A percentile compares a stretch with the other conserved stretches of the same genome.
These are phyloP conservation scores for Myriosclerotinia duriaeana DNA, from an alignment of 2,329 filamentous ascomycete species.

Conservation along the genomic window DNA sequence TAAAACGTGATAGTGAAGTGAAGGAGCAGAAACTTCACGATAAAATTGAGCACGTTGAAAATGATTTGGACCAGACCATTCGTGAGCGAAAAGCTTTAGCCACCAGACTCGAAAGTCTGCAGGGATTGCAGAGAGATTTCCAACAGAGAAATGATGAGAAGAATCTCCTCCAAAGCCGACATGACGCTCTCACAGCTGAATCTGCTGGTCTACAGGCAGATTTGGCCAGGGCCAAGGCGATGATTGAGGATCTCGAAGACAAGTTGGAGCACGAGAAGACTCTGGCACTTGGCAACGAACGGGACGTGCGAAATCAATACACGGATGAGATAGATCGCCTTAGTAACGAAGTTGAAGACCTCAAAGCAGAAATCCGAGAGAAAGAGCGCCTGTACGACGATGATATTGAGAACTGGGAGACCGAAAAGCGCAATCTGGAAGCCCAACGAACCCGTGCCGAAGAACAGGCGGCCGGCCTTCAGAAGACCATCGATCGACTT, in stretches of 20 bases:
- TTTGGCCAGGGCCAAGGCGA: conserved; percentile 48
- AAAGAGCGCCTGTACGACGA: conserved; percentile 70
- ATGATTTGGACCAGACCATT: conserved; percentile 43
- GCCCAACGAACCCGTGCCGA: conserved; percentile 65
- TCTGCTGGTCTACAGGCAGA: conserved; percentile 67
- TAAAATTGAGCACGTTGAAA: conserved; percentile 45
- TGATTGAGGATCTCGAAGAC: conserved; percentile 49
- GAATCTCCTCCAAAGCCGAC: conserved; percentile 64
- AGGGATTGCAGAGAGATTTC: conserved; percentile 59
- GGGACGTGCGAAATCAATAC: conserved; percentile 56
- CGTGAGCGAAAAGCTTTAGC: conserved; percentile 29
- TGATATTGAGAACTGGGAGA: conserved; percentile 72
- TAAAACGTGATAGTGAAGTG: conserved; percentile 37
- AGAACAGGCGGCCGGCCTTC: conserved; percentile 64
- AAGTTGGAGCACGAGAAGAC: conserved; percentile 47
- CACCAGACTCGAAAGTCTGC: conserved; percentile 32
- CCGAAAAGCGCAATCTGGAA: conserved; percentile 62
- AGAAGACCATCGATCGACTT: conserved; percentile 68
- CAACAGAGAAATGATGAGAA: conserved; percentile 63
- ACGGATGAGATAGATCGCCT: conserved; percentile 55
- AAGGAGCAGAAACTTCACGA: conserved; percentile 42
- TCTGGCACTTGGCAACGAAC: conserved; percentile 53
- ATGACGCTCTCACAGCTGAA: conserved; percentile 66
- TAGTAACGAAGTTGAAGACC: conserved; percentile 51
- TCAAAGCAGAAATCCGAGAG: conserved; percentile 62